phyloP scores from a whole-genome alignment of 352 stramenopile species.

The Globisporangium perplexum region DNA sequence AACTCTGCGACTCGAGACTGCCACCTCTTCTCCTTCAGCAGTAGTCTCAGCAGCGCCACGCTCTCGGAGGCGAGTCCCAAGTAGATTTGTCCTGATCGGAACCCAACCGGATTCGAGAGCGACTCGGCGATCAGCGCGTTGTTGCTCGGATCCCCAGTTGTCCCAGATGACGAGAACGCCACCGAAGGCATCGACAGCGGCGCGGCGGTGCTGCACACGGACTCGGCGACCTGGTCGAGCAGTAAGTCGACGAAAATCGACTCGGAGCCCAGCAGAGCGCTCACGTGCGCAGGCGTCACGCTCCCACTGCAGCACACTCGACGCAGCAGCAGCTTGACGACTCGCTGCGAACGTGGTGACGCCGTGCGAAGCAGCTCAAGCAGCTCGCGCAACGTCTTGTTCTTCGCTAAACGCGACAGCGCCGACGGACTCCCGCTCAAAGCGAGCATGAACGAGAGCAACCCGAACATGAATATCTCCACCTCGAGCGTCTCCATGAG shows the following conservation, averaged over 20 bases:
- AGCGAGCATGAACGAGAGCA: conserved; percentile 78
- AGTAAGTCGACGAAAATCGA: conserved; percentile 79
- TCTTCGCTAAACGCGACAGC: conserved; percentile 51
- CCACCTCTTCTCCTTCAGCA: conserved; percentile 72
- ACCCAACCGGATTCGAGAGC: conserved; percentile 75
- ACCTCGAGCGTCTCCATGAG: conserved; percentile 74
- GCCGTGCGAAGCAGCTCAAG: conserved; percentile 71
- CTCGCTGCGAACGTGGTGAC: conserved; percentile 73
- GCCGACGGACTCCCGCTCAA: conserved; percentile 62
- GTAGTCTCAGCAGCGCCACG: conserved; percentile 63
- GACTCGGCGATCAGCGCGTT: conserved; percentile 51
- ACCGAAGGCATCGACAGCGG: conserved; percentile 53
- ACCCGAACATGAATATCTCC: conserved; percentile 60
- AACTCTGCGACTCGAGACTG: conserved; percentile 52
- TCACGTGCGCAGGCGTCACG: conserved; percentile 61
- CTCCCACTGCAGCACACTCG: conserved; percentile 63
- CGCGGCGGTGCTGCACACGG: conserved; percentile 70
- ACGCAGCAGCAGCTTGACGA: conserved; percentile 77
- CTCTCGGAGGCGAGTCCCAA: conserved; percentile 75
- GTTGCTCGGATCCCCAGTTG: conserved; percentile 6
- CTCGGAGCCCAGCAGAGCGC: conserved; percentile 69
- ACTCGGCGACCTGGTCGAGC: conserved; percentile 84
- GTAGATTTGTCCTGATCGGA: conserved; percentile 76
- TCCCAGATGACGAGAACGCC: conserved; percentile 28
- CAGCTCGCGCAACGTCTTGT: conserved; percentile 61